phyloP scores from a whole-genome alignment of 192 early-diverging fungal species.

The Helicostylum pulchrum region DNA sequence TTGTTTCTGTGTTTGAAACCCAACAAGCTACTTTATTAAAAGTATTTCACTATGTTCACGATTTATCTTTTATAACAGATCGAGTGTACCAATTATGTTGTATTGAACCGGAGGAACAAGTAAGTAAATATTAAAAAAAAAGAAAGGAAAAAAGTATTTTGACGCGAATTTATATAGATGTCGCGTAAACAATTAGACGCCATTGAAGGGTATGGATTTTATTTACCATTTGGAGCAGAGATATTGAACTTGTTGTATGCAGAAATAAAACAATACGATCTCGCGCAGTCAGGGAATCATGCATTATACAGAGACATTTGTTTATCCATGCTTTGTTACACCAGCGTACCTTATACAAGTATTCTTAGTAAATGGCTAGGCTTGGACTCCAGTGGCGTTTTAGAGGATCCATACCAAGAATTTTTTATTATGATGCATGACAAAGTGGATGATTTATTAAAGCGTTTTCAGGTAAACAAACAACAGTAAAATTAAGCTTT shows the following conservation, averaged over 20 bases:
- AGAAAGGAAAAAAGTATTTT: not conserved
- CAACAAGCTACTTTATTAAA: conserved; percentile 18
- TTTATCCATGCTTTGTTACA: conserved; percentile 29
- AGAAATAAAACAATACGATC: conserved; percentile 23
- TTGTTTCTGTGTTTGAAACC: conserved; percentile 25
- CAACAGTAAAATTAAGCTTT: not conserved
- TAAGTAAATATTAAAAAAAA: not conserved
- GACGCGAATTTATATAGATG: not conserved
- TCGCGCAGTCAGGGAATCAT: conserved; percentile 19
- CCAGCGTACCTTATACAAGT: conserved; percentile 38
- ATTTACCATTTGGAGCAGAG: conserved; percentile 37
- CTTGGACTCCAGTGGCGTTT: not conserved
- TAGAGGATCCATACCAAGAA: conserved; percentile 37
- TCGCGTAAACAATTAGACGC: not conserved
- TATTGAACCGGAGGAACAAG: conserved; percentile 19
- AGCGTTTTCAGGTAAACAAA: conserved; percentile 27
- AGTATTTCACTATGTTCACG: conserved; percentile 27
- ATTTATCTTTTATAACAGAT: conserved; percentile 26
- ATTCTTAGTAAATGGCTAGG: conserved; percentile 45
- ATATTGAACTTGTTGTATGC: conserved; percentile 32
- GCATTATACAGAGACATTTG: conserved; percentile 28
- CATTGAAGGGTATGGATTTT: conserved; percentile 20
- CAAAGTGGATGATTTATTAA: conserved; percentile 16
- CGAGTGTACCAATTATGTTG: conserved; percentile 29
- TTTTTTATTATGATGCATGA: conserved; percentile 30